phyloP scores from a whole-genome alignment of 1,139 yeast genomes.

The Candida glucosophila region DNA sequence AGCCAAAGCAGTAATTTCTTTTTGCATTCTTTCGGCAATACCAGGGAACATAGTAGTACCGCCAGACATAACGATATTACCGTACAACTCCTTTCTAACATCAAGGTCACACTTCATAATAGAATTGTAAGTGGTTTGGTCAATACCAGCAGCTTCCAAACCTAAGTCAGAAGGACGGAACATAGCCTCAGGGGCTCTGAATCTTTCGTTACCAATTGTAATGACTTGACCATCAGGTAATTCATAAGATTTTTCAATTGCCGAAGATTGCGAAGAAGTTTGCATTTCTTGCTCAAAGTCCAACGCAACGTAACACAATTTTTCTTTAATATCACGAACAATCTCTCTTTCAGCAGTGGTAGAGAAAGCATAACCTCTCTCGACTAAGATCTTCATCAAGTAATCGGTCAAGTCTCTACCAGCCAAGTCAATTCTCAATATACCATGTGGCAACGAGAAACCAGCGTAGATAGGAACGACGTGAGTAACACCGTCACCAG shows the following conservation, averaged over 20 bases:
- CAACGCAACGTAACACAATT: slow-evolving; percentile 94
- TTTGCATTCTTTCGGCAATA: slow-evolving; percentile 99
- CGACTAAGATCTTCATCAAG: slow-evolving; percentile 96
- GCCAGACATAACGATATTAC: slow-evolving; percentile 99
- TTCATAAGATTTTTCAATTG: slow-evolving; percentile 97
- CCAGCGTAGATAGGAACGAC: slow-evolving; percentile 99
- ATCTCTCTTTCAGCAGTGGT: slow-evolving; percentile 99
- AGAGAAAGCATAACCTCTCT: slow-evolving; percentile 98
- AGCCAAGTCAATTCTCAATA: slow-evolving; percentile 96
- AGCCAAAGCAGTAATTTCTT: slow-evolving; percentile 98
- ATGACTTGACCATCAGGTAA: slow-evolving; percentile 99
- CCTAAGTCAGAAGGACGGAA: slow-evolving; percentile 98
- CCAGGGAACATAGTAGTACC: slow-evolving; percentile 99
- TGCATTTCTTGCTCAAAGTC: slow-evolving; percentile 98
- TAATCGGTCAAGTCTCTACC: slow-evolving; percentile 99
- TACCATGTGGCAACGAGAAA: slow-evolving; percentile 98
- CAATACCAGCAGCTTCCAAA: slow-evolving; percentile 98
- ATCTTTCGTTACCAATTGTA: slow-evolving; percentile 99
- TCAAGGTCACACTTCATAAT: slow-evolving; percentile 99
- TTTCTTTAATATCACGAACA: slow-evolving; percentile 98
- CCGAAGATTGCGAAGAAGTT: slow-evolving; percentile 97
- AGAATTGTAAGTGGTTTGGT: slow-evolving; percentile 98
- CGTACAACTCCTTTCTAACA: slow-evolving; percentile 97
- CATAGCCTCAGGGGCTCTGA: slow-evolving; percentile 99
- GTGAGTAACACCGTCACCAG: slow-evolving; percentile 99